Base-by-base conservation (phyloP, 1,139 yeast species). In the Wickerhamomyces sp. region DNA sequence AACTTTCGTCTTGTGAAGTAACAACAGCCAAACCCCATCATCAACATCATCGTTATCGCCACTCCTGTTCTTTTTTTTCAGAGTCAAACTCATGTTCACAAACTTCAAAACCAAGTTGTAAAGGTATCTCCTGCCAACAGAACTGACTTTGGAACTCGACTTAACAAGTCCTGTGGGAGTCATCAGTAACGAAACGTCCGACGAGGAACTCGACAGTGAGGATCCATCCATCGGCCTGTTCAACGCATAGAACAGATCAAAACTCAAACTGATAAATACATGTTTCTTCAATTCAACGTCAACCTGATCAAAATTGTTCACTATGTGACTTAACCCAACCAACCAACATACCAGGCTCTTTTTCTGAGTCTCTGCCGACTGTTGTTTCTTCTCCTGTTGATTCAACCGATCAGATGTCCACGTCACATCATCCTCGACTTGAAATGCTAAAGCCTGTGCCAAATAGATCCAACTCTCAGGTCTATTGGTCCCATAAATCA, bases 381-480 rank as follows among this genome's bases (percentile, higher is more conserved):
- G 57, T 4, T 63, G 62, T 48, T 83, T 83, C 44, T 81, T 69
- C 8, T 83, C 93, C 0, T 68, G 57, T 0, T 73, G 67, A 24
- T 82, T 82, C 25, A 88, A 60, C 47, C 84, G 84, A 52, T 89
- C 96, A 0, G 96, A 81, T 1, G 91, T 83, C 94, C 95, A 87
- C 8, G 87, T 78, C 37, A 91, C 62, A 45, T 86, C 96, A 56
- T 87, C 95, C 45, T 89, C 97, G 0, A 83, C 95, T 26, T 85
- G 62, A 38, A 68, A 78, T 1, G 89, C 82, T 48, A 75, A 88
- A 0, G 93, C 80, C 54, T 82, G 91, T 0, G 94, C 96, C 15
- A 91, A 58, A 2, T 87, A 67, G 32, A 77, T 65, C 99, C 99
- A 93, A 13, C 87, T 76, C 56, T 91, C 98, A 33, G 82, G 70